A percentile compares a stretch with the other conserved stretches of the same genome.
Conservation (phyloP, 805 yeast genomes). For the Cyberlindnera bimundalis region DNA sequence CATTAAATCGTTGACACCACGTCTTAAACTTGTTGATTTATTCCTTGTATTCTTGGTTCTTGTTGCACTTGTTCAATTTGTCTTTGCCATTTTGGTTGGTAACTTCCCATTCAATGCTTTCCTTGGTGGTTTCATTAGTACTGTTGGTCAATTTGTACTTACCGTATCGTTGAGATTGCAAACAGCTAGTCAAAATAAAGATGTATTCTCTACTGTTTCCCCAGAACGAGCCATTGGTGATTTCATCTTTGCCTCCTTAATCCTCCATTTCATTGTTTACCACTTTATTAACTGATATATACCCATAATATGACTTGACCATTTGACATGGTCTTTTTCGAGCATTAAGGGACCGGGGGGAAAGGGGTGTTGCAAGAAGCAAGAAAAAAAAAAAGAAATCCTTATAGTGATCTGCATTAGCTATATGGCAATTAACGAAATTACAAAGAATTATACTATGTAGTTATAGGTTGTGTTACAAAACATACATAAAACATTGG, state of each 20-base stretch:
- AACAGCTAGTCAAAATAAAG: conserved; percentile 37
- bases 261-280: conserved; percentile 82
- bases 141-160: conserved; percentile 95
- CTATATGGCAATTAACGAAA: conserved; percentile 2
- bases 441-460: neutral
- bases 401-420: too few relatives aligned
- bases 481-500: too few relatives aligned
- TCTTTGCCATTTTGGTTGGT: conserved; percentile 73
- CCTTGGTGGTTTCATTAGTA: conserved; percentile 84
- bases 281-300: conserved; percentile 79
- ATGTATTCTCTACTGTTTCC: conserved; percentile 38
- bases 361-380: too few relatives aligned
- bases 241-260: conserved; percentile 78
- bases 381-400: too few relatives aligned
- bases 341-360: too few relatives aligned
- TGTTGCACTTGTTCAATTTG: conserved; percentile 75
- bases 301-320: neutral
- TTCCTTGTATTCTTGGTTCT: conserved; percentile 73
- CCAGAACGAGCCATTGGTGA: conserved; percentile 80
- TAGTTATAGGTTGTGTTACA: neutral
- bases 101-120: conserved; percentile 97
- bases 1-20: conserved; percentile 33
- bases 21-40: conserved; percentile 66
- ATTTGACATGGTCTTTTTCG: conserved; percentile 1
- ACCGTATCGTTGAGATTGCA: conserved; percentile 82